These are phyloP conservation scores for Paecilomyces sp. DNA, from an alignment of 2,329 filamentous ascomycete species.

Conservation along the genomic window DNA sequence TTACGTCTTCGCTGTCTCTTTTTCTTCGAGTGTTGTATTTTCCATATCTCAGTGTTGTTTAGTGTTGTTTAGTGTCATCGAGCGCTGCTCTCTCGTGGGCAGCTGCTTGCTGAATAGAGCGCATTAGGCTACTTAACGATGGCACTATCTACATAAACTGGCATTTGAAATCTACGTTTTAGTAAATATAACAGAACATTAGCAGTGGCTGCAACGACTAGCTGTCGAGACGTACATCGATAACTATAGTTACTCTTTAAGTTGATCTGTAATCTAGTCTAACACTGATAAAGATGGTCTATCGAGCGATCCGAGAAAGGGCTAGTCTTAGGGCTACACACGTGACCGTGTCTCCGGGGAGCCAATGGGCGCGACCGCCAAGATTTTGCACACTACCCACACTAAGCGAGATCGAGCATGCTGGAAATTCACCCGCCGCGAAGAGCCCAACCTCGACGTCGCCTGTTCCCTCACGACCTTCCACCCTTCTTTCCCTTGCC, in stretches of 20 bases:
- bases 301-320: slow-evolving; percentile 9
- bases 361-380: slow-evolving; percentile 26
- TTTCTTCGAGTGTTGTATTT: neutral
- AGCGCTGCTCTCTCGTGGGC: neutral
- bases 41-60: neutral
- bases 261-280: too few species aligned
- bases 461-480: slow-evolving; percentile 19
- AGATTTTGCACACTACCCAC: slow-evolving; percentile 36
- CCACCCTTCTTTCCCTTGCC: slow-evolving; percentile 24
- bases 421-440: slow-evolving; percentile 22
- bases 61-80: neutral
- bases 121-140: neutral
- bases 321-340: slow-evolving; percentile 33
- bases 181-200: neutral
- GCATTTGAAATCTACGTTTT: neutral
- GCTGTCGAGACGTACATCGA: neutral
- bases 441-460: slow-evolving; percentile 19
- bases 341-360: slow-evolving; percentile 4
- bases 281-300: too few species aligned
- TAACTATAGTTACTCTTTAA: neutral
- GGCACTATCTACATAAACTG: neutral
- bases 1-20: neutral
- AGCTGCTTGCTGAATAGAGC: neutral
- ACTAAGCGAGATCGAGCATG: slow-evolving; percentile 35
- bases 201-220: neutral